A percentile compares a stretch with the other conserved stretches of the same genome.
Conservation (phyloP, 805 yeast species). For the Cyberlindnera bimundalis region DNA sequence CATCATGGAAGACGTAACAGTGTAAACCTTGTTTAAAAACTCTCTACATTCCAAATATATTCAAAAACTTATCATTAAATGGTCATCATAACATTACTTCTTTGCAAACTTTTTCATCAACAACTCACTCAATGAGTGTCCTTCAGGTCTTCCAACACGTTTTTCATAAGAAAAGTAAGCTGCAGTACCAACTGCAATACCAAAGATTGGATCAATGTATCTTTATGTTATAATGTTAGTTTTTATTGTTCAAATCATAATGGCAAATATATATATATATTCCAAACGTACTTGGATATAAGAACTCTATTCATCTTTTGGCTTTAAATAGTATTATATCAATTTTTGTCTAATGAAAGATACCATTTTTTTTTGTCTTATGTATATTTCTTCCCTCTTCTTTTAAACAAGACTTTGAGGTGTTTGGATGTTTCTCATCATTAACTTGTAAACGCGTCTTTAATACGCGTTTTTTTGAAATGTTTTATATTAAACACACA, state of each 20-base stretch:
- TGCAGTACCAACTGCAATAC: slow-evolving; percentile 55
- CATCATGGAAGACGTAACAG: no score
- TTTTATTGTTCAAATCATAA: not conserved
- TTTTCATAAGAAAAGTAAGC: slow-evolving; percentile 64
- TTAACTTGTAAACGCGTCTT: no score
- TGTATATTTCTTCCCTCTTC: no score
- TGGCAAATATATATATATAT: no score
- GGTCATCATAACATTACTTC: no score
- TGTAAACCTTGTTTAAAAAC: no score
- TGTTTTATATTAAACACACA: no score
- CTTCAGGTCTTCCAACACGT: slow-evolving; percentile 53
- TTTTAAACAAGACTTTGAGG: not conserved
- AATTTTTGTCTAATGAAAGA: no score
- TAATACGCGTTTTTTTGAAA: not conserved
- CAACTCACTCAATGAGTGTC: slow-evolving; percentile 57
- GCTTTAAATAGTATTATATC: no score
- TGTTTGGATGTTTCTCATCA: slow-evolving; percentile 1
- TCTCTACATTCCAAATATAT: no score
- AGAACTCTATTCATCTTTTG: slow-evolving; percentile 20
- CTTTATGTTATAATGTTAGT: slow-evolving; percentile 27
- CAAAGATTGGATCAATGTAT: slow-evolving; percentile 62
- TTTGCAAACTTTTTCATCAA: slow-evolving; percentile 32
- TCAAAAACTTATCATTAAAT: no score
- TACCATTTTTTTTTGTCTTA: no score
- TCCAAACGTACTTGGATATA: slow-evolving; percentile 24